Evolutionary conservation across 2,329 filamentous ascomycete genomes (phyloP).

Genomic region (Ramularia endophylla): DNA sequence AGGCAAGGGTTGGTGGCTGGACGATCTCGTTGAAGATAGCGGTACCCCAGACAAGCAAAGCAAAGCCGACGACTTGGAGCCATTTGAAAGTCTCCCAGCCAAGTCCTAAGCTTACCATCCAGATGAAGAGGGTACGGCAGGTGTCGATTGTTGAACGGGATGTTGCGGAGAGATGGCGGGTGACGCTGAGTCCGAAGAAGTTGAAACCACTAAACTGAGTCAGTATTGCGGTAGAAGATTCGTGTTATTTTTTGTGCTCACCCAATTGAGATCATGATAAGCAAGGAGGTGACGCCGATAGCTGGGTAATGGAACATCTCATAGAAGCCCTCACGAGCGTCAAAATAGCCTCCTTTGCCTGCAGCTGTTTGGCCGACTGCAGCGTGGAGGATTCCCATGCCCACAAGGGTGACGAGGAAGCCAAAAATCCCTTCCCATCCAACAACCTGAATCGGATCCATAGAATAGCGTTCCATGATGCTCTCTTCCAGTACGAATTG

Average conservation of each 20-base stretch:
- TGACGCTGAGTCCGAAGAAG: conserved; percentile 95
- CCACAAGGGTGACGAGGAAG: conserved; percentile 68
- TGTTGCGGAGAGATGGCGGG: conserved; percentile 81
- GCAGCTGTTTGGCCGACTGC: conserved; percentile 66
- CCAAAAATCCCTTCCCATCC: conserved; percentile 97
- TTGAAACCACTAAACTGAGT: conserved; percentile 72
- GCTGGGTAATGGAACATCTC: conserved; percentile 68
- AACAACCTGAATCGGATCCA: conserved; percentile 83
- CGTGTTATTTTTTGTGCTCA: conserved; percentile 44
- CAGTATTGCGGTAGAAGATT: conserved; percentile 7
- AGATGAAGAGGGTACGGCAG: conserved; percentile 95
- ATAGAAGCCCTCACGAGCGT: conserved; percentile 76
- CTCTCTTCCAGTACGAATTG: conserved; percentile 96
- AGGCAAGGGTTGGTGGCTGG: conserved; percentile 55
- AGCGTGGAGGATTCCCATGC: conserved; percentile 75
- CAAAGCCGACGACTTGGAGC: conserved; percentile 88
- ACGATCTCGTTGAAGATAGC: conserved; percentile 95
- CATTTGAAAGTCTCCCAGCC: conserved; percentile 98
- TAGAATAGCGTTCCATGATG: conserved; percentile 72
- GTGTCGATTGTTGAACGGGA: conserved; percentile 96
- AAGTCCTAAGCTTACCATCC: conserved; percentile 86
- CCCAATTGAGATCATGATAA: conserved; percentile 99
- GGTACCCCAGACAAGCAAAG: conserved; percentile 86
- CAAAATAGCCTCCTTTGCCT: conserved; percentile 79
- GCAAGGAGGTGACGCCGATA: conserved; percentile 69